A percentile compares a stretch with the other conserved stretches of the same genome.
Evolutionary conservation across 768 basidiomycete species (phyloP).

Genomic region (Suillus luteus): DNA sequence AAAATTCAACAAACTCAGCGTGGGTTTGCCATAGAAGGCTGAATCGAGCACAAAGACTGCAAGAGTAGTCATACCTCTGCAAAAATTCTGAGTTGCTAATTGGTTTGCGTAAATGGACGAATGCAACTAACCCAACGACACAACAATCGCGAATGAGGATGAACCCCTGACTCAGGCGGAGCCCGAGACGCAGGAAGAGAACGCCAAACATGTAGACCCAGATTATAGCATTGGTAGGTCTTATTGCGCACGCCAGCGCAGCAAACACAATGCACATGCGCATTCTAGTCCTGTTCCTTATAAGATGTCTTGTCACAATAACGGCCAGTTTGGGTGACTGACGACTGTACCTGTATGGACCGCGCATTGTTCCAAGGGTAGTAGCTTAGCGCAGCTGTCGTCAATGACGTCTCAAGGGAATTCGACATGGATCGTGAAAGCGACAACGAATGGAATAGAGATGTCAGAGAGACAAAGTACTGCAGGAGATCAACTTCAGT

Average conservation of each 20-base stretch:
- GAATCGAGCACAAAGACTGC: conserved; percentile 60
- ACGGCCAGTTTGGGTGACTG: conserved; percentile 23
- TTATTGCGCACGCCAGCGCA: conserved; percentile 74
- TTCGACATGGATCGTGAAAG: conserved; percentile 91
- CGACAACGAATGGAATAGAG: conserved; percentile 84
- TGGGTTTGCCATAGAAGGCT: conserved; percentile 63
- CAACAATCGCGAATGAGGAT: conserved; percentile 42
- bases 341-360: conserved; percentile 28
- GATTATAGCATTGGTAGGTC: conserved; percentile 88
- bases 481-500: conserved; percentile 31
- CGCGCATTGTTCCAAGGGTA: conserved; percentile 68
- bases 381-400: conserved; percentile 70
- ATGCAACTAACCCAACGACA: conserved; percentile 46
- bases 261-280: conserved; percentile 54
- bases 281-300: conserved; percentile 35
- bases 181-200: conserved; percentile 56
- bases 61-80: conserved; percentile 23
- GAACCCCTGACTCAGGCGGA: conserved; percentile 32
- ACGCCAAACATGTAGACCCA: conserved; percentile 73
- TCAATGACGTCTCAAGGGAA: conserved; percentile 87
- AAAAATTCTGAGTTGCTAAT: conserved; percentile 6
- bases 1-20: conserved; percentile 83
- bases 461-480: conserved; percentile 80
- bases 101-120: conserved; percentile 7
- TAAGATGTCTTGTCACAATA: conserved; percentile 25